These are phyloP conservation scores for Papiliotrema flavescens DNA, from an alignment of 1,284 basidiomycete genomes.

Conservation along the genomic window DNA sequence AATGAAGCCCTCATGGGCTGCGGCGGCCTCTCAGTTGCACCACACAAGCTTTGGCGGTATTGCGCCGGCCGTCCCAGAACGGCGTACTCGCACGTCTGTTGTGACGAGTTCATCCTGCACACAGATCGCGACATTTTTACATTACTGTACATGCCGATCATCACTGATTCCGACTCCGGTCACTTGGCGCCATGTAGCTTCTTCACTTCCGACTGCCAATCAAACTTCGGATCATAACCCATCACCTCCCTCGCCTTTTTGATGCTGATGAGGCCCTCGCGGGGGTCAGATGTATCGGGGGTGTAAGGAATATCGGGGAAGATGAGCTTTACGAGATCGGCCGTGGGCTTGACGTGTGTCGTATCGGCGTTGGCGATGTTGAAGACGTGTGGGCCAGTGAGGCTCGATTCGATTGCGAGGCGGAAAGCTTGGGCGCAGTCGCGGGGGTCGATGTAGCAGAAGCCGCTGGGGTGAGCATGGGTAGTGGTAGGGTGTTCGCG, in stretches of 20 bases:
- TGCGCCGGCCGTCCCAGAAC: too few species aligned
- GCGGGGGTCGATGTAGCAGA: constrained; percentile 41
- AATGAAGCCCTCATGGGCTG: too few species aligned
- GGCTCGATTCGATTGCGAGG: constrained; percentile 33
- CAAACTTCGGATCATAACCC: constrained; percentile 41
- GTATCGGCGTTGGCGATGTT: constrained; percentile 49
- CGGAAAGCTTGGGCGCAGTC: constrained; percentile 48
- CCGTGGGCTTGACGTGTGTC: constrained; percentile 34
- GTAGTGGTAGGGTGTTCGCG: too few species aligned
- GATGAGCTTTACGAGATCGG: constrained; percentile 43
- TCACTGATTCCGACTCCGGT: too few species aligned
- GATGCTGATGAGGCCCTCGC: constrained; percentile 39
- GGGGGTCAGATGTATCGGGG: constrained; percentile 26
- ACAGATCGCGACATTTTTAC: too few species aligned
- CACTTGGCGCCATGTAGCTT: constrained; percentile 7
- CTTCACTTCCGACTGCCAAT: constrained; percentile 29
- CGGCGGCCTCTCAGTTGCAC: too few species aligned
- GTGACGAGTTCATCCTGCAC: too few species aligned
- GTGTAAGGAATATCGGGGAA: constrained; percentile 40
- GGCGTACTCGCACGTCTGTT: too few species aligned
- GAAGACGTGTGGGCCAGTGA: constrained; percentile 47
- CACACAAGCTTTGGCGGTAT: too few species aligned
- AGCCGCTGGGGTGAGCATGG: constrained; percentile 18
- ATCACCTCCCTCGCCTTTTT: constrained; percentile 47
- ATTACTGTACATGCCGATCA: too few species aligned